Evolutionary conservation across 1,284 basidiomycete species (phyloP).

Genomic region (Rhizoctonia solani): DNA sequence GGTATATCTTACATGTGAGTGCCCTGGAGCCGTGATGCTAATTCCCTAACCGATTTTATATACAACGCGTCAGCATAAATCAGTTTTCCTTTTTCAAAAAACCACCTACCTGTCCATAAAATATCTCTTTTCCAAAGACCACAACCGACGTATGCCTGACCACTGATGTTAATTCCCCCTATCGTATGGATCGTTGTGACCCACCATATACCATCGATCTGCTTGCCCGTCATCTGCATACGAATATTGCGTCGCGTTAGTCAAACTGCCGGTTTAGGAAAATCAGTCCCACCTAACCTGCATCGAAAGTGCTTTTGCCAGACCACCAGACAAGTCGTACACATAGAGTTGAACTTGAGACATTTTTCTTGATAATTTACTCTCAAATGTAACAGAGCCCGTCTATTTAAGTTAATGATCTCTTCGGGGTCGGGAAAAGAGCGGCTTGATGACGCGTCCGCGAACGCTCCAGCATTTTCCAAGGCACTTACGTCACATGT

Average conservation of each 20-base stretch:
- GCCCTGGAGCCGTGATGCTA: constrained; percentile 63
- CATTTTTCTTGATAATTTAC: constrained; percentile 40
- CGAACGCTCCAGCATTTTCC: constrained; percentile 27
- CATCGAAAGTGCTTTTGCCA: constrained; percentile 75
- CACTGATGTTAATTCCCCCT: no score
- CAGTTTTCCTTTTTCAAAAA: no score
- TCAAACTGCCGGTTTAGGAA: constrained; percentile 55
- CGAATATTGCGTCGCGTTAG: constrained; percentile 77
- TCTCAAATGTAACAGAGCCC: neutral
- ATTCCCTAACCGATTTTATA: constrained; percentile 57
- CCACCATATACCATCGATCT: constrained; percentile 88
- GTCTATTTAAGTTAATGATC: neutral
- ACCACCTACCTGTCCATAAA: constrained; percentile 67
- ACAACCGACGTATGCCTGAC: constrained; percentile 94
- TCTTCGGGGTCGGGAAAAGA: neutral
- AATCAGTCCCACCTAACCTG: constrained; percentile 82
- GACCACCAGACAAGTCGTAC: constrained; percentile 87
- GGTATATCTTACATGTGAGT: constrained; percentile 63
- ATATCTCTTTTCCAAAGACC: constrained; percentile 81
- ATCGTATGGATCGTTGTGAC: constrained; percentile 40
- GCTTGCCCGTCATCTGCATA: constrained; percentile 75
- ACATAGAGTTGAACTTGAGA: constrained; percentile 76
- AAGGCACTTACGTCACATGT: constrained; percentile 2
- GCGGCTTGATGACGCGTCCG: constrained; percentile 18
- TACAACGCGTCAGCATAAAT: neutral